Base-by-base conservation (phyloP, 2,329 filamentous ascomycete species). In the Pseudocercospora ulei region DNA sequence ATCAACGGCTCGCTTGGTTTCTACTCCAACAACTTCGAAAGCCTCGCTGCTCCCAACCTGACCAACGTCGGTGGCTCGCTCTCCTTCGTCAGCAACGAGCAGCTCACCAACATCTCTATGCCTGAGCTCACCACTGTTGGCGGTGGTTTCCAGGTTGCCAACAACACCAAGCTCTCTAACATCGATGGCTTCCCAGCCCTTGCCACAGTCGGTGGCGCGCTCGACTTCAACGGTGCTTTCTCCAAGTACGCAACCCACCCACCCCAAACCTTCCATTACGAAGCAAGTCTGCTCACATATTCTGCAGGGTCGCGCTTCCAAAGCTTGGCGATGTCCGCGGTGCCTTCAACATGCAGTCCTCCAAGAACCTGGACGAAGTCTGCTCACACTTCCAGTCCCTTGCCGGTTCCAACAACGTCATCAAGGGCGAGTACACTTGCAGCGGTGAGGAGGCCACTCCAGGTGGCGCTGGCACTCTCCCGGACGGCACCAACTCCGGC, bases 191-290 rank as follows among this genome's bases (percentile, higher is more conserved):
- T 96, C 65, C 71, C 73, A 46, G 60, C 69, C 49, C 73, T 98
- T 17, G 59, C 73, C 58, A 73, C 68, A 39, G 75, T 95, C 43
- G 73, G 70, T 49, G 88, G 87, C 66, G 85, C 84, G 55, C 71
- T 96, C 58, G 80, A 85, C 62, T 76, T 94, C 62, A 78, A 78
- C 55, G 90, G 90, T 56, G 81, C 77, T 68, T 92, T 95, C 64
- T 72, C 76, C 48, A 70, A 74, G 85, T 92, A 72, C 70, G 83
- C 75, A 9, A 7, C 9, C 7, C 5, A 13, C 7, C 7, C 4
- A 2, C n/a, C 8, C 7, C 5, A 7, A 25, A 5, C n/a, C 20
- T n/a, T n/a, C 9, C 14, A 11, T n/a, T n/a, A n/a, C n/a, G n/a
- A n/a, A n/a, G n/a, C n/a, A n/a, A 16, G 14, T 19, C 18, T 22